These are phyloP conservation scores for Colletotrichum paranaense DNA, from an alignment of 2,329 filamentous ascomycete genomes.

Conservation along the genomic window DNA sequence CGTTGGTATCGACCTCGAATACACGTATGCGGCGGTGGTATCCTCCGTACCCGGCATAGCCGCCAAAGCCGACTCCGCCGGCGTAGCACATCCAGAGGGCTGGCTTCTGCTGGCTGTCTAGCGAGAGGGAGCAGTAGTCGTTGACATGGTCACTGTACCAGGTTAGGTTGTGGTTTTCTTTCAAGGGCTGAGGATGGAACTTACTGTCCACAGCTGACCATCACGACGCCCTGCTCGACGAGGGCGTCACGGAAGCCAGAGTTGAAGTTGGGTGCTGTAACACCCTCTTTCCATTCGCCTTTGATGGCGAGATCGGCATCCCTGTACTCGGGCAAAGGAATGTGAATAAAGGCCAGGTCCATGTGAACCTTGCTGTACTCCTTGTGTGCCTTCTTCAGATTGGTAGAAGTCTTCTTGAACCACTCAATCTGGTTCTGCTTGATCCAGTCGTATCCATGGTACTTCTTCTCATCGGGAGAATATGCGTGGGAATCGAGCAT, in stretches of 20 bases:
- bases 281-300: constrained; percentile 83
- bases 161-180: background rate
- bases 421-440: constrained; percentile 94
- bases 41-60: constrained; percentile 90
- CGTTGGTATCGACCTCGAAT: constrained; percentile 94
- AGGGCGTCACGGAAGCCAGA: constrained; percentile 93
- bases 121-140: constrained; percentile 88
- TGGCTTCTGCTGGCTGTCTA: constrained; percentile 65
- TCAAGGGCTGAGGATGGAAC: constrained; percentile 45
- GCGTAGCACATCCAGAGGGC: constrained; percentile 98
- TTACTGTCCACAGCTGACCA: constrained; percentile 92
- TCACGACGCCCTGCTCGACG: constrained; percentile 84
- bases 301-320: constrained; percentile 68
- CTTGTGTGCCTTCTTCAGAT: constrained; percentile 80
- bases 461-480: constrained; percentile 88
- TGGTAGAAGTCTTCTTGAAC: constrained; percentile 84
- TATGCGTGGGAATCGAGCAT: constrained; percentile 94
- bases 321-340: constrained; percentile 90
- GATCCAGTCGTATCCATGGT: constrained; percentile 96
- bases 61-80: constrained; percentile 90
- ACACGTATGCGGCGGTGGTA: constrained; percentile 87
- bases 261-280: constrained; percentile 91
- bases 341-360: constrained; percentile 97
- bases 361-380: constrained; percentile 94
- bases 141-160: constrained; percentile 85